phyloP scores from a whole-genome alignment of 176 grass and related monocot species.

The Musa itinerans region DNA sequence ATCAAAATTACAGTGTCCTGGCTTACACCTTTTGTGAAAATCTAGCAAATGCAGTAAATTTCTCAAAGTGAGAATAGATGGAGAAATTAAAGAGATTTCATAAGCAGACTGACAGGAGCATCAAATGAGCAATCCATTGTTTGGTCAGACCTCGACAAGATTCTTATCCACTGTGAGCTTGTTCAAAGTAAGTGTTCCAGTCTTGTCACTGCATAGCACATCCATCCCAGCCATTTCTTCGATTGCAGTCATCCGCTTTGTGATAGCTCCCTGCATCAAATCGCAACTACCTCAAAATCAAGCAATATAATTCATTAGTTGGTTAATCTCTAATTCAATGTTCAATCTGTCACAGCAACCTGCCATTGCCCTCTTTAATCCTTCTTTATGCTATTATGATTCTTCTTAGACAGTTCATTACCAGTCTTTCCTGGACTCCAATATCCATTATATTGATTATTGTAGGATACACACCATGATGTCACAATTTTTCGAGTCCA shows the following conservation, averaged over 20 bases:
- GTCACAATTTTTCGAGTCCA: background rate
- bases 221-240: slow-evolving; percentile 98
- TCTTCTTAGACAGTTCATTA: background rate
- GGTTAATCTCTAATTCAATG: background rate
- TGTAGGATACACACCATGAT: background rate
- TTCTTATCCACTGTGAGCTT: slow-evolving; percentile 89
- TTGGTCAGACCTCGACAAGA: slow-evolving; percentile 47
- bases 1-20: slow-evolving; percentile 70
- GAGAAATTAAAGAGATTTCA: background rate
- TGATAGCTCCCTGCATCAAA: slow-evolving; percentile 67
- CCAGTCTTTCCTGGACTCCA: background rate
- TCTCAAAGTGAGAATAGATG: background rate
- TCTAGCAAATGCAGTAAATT: slow-evolving; percentile 33
- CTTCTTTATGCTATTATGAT: background rate
- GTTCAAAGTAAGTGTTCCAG: slow-evolving; percentile 80
- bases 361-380: background rate
- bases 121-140: background rate
- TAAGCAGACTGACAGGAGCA: background rate
- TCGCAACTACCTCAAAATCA: slow-evolving; percentile 11
- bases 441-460: background rate
- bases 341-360: background rate
- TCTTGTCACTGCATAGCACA: slow-evolving; percentile 91
- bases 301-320: slow-evolving; percentile 11
- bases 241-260: slow-evolving; percentile 95
- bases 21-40: slow-evolving; percentile 59